Conservation (phyloP, 208 protist species). For the Leishmania tropica region DNA sequence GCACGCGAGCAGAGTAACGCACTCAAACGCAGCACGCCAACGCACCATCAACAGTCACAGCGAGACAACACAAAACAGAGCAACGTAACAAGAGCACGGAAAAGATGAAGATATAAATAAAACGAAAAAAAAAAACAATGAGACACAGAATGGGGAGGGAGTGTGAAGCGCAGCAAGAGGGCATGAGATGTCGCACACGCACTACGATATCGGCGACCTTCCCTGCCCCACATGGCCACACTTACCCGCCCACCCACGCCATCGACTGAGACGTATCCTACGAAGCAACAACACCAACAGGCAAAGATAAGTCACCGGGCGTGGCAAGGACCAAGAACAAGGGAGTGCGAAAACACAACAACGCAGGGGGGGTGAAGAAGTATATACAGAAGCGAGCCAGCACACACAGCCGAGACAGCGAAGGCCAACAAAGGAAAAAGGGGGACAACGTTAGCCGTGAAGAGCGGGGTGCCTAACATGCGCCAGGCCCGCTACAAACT, state of each 20-base stretch:
- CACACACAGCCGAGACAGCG: background rate
- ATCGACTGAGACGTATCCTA: background rate
- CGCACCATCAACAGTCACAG: background rate
- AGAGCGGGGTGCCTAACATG: background rate
- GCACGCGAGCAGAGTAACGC: too few relatives aligned
- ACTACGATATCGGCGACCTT: background rate
- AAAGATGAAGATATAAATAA: background rate
- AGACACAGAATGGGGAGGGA: background rate
- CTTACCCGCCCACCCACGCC: background rate
- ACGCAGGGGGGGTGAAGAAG: slow-evolving; percentile 2
- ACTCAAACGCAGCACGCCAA: background rate
- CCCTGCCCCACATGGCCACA: background rate
- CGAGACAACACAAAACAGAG: background rate
- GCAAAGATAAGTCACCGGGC: background rate
- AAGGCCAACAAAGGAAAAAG: background rate
- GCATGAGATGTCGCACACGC: background rate
- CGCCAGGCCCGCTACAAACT: background rate
- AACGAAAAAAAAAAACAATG: background rate
- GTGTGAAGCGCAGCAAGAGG: background rate
- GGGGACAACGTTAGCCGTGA: background rate
- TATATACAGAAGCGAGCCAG: background rate
- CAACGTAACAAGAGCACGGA: background rate
- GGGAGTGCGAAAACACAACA: background rate
- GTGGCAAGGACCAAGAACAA: background rate
- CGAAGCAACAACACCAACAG: background rate